Evolutionary conservation across 129 eudicot species (phyloP).

Genomic region (Rutidosis leptorrhynchoides): DNA sequence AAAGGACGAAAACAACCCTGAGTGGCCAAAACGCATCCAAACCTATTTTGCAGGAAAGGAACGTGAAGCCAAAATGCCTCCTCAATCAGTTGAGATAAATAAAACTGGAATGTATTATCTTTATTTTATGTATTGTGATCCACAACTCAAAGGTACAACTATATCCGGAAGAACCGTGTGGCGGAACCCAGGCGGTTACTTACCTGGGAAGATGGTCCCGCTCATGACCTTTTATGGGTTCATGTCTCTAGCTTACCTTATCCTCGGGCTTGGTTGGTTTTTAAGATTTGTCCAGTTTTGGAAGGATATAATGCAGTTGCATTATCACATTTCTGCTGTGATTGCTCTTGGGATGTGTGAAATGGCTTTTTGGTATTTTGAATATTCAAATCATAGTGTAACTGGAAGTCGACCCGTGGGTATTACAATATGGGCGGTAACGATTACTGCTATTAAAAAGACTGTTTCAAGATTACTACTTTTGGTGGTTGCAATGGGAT

Average conservation of each 20-base stretch:
- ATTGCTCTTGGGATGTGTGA: conserved; percentile 85
- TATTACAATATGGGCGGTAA: conserved; percentile 72
- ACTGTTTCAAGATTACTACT: conserved; percentile 64
- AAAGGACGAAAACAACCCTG: conserved; percentile 43
- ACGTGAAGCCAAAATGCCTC: conserved; percentile 45
- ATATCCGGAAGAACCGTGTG: conserved; percentile 59
- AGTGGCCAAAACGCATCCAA: conserved; percentile 60
- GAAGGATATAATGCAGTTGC: conserved; percentile 68
- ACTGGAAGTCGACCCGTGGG: conserved; percentile 65
- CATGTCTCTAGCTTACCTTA: conserved; percentile 63
- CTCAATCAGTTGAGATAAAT: conserved; percentile 47
- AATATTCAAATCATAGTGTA: conserved; percentile 58
- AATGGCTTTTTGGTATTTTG: conserved; percentile 73
- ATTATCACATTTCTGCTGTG: conserved; percentile 63
- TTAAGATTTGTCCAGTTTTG: conserved; percentile 59
- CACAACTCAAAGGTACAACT: conserved; percentile 53
- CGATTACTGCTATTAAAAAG: conserved; percentile 58
- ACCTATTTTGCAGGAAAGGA: conserved; percentile 54
- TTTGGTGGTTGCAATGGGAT: conserved; percentile 74
- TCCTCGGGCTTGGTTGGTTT: conserved; percentile 64
- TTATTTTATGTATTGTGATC: conserved; percentile 70
- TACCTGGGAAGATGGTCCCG: conserved; percentile 67
- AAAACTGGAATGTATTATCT: conserved; percentile 73
- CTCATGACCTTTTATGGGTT: conserved; percentile 63
- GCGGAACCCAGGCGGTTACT: conserved; percentile 73